Conservation (phyloP, 2,329 filamentous ascomycete genomes). For the Ceratocystis ficicola region DNA sequence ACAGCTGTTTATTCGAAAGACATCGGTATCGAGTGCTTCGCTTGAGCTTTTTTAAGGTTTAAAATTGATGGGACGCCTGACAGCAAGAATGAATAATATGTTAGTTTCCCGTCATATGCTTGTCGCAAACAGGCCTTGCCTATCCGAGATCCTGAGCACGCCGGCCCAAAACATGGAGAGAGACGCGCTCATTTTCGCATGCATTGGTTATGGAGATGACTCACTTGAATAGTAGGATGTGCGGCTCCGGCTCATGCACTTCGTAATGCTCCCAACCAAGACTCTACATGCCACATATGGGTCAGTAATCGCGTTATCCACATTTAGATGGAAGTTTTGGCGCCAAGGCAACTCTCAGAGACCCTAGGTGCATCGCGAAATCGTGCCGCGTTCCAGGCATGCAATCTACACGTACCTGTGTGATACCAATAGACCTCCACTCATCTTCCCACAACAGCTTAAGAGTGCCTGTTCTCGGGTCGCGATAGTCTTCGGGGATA, state of each 20-base stretch:
- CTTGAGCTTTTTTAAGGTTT: conserved; percentile 9
- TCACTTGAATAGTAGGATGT: conserved; percentile 97
- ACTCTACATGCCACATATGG: conserved; percentile 49
- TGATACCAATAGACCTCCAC: conserved; percentile 94
- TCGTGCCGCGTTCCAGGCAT: too few species aligned
- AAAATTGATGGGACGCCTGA: conserved; percentile 72
- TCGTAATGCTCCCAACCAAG: conserved; percentile 99
- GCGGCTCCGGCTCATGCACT: conserved; percentile 95
- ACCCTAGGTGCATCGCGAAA: too few species aligned
- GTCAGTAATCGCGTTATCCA: conserved; percentile 4
- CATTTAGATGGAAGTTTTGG: not conserved
- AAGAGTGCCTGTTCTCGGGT: conserved; percentile 75
- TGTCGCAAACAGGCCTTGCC: not conserved
- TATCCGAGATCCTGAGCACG: not conserved
- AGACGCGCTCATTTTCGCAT: not conserved
- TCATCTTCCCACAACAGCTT: conserved; percentile 98
- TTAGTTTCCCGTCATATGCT: conserved; percentile 6
- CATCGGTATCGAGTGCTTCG: not conserved
- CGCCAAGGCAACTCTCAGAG: not conserved
- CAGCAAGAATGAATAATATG: conserved; percentile 14
- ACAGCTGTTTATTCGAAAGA: conserved; percentile 9
- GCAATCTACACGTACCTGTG: conserved; percentile 54
- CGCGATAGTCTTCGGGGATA: conserved; percentile 91
- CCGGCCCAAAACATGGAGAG: not conserved
- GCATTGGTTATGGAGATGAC: conserved; percentile 29